Conservation (phyloP, 352 stramenopile species). For the Globisporangium nagaii region DNA sequence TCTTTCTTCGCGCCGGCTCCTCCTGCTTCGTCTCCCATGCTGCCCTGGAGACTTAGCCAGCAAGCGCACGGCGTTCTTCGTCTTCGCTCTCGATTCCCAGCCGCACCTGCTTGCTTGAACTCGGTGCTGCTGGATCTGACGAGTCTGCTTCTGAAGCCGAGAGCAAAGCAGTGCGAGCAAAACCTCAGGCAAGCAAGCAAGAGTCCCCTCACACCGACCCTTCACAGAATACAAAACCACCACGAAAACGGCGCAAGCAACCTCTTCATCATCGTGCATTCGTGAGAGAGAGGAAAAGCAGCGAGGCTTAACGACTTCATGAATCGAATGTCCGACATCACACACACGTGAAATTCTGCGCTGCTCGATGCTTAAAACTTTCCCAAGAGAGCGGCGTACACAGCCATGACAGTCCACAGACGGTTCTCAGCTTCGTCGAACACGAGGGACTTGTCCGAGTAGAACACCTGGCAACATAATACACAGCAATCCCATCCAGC, state of each 20-base stretch:
- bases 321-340: no score
- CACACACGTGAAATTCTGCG: neutral
- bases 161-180: neutral
- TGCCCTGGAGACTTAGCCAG: conserved; percentile 3
- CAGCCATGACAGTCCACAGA: conserved; percentile 99
- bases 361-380: conserved; percentile 35
- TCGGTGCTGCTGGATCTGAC: neutral
- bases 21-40: conserved; percentile 48
- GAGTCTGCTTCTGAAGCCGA: conserved; percentile 1
- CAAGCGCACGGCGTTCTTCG: neutral
- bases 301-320: no score
- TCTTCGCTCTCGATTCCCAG: neutral
- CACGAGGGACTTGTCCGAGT: conserved; percentile 93
- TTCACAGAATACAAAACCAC: conserved; percentile 5
- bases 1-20: conserved; percentile 48
- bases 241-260: no score
- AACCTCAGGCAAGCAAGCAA: neutral
- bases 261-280: no score
- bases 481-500: neutral
- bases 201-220: neutral
- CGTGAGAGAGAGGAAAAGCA: no score
- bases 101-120: neutral
- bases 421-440: conserved; percentile 98
- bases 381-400: conserved; percentile 72
- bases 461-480: conserved; percentile 83